Base-by-base conservation (phyloP, 2,329 filamentous ascomycete genomes). In the Elsinoe batatas region DNA sequence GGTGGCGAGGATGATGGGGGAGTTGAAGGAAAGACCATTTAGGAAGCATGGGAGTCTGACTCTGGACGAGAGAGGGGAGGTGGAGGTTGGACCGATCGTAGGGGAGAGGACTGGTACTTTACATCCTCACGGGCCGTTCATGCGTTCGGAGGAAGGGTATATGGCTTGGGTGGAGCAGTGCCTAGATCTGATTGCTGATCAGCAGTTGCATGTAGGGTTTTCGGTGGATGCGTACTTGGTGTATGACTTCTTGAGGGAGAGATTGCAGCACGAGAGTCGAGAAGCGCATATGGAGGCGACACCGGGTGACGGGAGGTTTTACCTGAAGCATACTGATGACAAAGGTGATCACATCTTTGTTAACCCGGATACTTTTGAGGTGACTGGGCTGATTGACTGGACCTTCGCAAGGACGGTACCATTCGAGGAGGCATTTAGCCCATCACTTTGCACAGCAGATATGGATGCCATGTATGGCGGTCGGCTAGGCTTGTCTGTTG, bases 301-400 rank as follows among this genome's bases (percentile, higher is more conserved):
- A 42, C 7, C 37, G 18, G 18, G 37, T 17, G 15, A n/a, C 8
- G 37, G 7, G 18, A 17, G 18, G 37, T 42, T 17, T 62, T 77
- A 72, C 57, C 62, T 78, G 11, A 77, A 74, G 59, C 69, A 76
- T 60, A 62, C 67, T 13, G 71, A 75, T 56, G 74, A 78, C 58
- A 78, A 77, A 60, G 74, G 72, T 2, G 73, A 76, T 54, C 74
- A 77, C 47, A 70, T 78, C 12, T 64, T 78, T 1, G 71, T 71
- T 2, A 71, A 78, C 56, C 43, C 43, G 11, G 67, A 74, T 3
- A 51, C 74, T 8, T 74, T 67, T 57, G 72, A 75, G 56, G 70
- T 79, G 30, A 76, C 71, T 5, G 74, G 72, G 1, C 72, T 78
- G 22, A 73, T 78, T 54, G 74, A 78, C 58, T 78, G 72, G 72